A percentile compares a stretch with the other conserved stretches of the same genome.
These are phyloP conservation scores for Phyllosticta citriasiana DNA, from an alignment of 2,329 filamentous ascomycete genomes.

Conservation along the genomic window DNA sequence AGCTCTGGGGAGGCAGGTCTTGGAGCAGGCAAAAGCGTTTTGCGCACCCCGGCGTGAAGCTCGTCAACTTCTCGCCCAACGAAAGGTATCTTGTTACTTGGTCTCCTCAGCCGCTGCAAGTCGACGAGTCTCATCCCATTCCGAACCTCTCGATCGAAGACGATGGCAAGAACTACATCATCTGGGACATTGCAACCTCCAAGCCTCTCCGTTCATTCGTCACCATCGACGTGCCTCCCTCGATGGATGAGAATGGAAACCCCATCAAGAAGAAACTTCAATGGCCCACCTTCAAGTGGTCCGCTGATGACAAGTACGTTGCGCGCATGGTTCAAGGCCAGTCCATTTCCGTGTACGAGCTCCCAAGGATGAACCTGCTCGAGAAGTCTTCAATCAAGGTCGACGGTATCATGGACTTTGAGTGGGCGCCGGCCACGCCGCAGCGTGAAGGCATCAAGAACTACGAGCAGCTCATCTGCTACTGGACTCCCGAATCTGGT, in stretches of 20 bases:
- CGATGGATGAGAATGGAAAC: conserved; percentile 50
- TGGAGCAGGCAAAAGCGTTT: conserved; percentile 92
- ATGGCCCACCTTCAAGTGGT: conserved; percentile 99
- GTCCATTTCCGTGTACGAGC: conserved; percentile 84
- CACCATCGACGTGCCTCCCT: conserved; percentile 68
- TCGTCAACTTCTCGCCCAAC: conserved; percentile 87
- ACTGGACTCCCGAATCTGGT: conserved; percentile 97
- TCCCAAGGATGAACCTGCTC: conserved; percentile 78
- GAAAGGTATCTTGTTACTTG: conserved; percentile 94
- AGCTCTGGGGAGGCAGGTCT: conserved; percentile 85
- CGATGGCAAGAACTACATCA: conserved; percentile 98
- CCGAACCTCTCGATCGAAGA: conserved; percentile 68
- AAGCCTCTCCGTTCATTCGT: conserved; percentile 89
- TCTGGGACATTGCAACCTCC: conserved; percentile 89
- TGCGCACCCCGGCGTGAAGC: conserved; percentile 88
- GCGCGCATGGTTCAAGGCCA: conserved; percentile 80
- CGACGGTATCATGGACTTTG: conserved; percentile 93
- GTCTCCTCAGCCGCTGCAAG: conserved; percentile 87
- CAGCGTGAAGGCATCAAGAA: conserved; percentile 76
- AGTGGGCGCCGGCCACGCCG: conserved; percentile 83
- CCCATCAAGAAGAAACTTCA: conserved; percentile 82
- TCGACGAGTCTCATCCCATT: conserved; percentile 80
- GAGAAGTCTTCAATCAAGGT: conserved; percentile 93
- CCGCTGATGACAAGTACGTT: conserved; percentile 92
- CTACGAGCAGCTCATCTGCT: conserved; percentile 94